Evolutionary conservation across 305 asterid species (phyloP).

Genomic region (Solanum chacoense): DNA sequence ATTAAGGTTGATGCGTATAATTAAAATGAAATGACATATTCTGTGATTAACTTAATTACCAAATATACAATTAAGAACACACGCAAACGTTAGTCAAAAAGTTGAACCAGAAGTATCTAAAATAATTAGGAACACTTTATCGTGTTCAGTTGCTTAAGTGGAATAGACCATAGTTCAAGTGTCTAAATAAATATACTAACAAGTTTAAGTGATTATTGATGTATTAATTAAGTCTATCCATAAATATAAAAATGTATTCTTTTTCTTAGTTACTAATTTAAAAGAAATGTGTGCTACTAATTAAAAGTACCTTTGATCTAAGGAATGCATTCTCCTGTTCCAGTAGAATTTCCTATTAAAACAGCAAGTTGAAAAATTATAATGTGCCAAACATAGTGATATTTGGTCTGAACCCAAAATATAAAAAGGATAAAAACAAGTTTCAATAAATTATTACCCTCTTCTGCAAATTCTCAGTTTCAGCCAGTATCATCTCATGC

Average conservation of each 20-base stretch:
- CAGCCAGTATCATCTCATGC: constrained; percentile 10
- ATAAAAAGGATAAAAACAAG: background rate
- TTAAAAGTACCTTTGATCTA: constrained; percentile 5
- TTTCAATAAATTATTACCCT: constrained; percentile 4
- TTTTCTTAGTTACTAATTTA: background rate
- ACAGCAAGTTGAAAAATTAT: background rate
- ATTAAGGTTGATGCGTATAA: too few species aligned
- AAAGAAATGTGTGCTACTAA: background rate
- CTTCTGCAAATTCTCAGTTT: constrained; percentile 10
- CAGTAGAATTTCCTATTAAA: constrained; percentile 5
- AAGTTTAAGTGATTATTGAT: background rate
- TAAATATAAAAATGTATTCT: background rate
- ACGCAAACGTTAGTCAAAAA: background rate
- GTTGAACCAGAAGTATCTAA: background rate
- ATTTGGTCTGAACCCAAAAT: background rate
- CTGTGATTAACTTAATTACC: background rate
- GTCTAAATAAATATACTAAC: background rate
- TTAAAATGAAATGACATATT: background rate
- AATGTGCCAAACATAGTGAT: background rate
- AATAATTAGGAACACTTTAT: background rate
- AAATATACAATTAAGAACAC: background rate
- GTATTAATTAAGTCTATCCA: background rate
- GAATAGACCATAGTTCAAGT: background rate
- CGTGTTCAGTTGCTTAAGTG: background rate
- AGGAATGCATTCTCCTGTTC: constrained; percentile 12